Base-by-base conservation (phyloP, 2,329 filamentous ascomycete species). In the Mollisiaceae sp. region DNA sequence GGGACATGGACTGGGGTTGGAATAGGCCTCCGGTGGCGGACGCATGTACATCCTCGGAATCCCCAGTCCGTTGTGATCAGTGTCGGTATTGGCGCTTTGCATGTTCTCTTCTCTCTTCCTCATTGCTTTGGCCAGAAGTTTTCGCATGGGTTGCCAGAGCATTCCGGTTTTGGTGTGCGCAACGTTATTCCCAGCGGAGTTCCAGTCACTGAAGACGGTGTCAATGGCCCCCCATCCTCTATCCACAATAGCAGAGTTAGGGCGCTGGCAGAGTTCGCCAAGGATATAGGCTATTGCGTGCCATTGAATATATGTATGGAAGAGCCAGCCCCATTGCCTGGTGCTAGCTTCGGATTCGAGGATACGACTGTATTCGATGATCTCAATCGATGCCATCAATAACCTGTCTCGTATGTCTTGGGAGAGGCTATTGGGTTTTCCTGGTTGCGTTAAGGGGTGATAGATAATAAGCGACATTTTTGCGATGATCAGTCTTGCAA, bases 131-230 rank as follows among this genome's bases (percentile, higher is more conserved):
- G 81, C 81, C 77, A 90, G 84, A 1, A 91, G 77, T 67, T 85
- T 87, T 32, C 82, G 79, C 56, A 91, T 77, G 0, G 88, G 88
- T 52, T 84, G 83, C 88, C 89, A 91, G 0, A 90, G 76, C 78
- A 86, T 85, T 2, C 85, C 83, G 60, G 82, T 82, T 61, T 81
- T 82, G n/a, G 77, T 76, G 18, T 78, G 69, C 12, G 45, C 59
- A 2, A 73, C 68, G 24, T 14, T 54, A 14, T 54, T 54, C 2
- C 24, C 50, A 1, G 63, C 64, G 6, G 57, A 63, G 22, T 62
- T 70, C 74, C 73, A 75, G 27, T 70, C 65, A 1, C 54, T 54
- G 52, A 76, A 77, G 1, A 72, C 65, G n/a, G 63, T 47, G 36
- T 81, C 77, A 6, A 81, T 68, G 2, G 76, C 76, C 18, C 72